Conservation (phyloP, 2,329 filamentous ascomycete species). For the Arthroderma sp. region DNA sequence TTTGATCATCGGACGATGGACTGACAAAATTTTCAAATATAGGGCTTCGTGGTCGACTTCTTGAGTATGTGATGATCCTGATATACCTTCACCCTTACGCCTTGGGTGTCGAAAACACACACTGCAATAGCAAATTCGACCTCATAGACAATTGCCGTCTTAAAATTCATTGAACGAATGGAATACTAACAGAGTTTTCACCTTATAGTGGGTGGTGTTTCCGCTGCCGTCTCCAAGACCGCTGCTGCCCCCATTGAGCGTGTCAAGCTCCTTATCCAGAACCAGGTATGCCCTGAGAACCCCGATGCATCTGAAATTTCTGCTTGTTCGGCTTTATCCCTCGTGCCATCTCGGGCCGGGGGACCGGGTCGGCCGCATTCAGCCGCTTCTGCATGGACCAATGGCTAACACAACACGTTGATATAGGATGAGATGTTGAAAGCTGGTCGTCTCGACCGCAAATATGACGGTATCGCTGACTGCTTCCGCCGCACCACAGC, state of each 20-base stretch:
- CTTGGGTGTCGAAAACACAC: slow-evolving; percentile 4
- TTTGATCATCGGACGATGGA: too few species aligned
- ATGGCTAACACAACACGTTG: too few species aligned
- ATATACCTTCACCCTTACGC: not conserved
- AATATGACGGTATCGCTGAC: slow-evolving; percentile 85
- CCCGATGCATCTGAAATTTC: too few species aligned
- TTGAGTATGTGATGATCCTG: slow-evolving; percentile 61
- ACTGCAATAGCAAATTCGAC: slow-evolving; percentile 6
- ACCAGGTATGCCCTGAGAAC: slow-evolving; percentile 57
- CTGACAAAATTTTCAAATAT: slow-evolving; percentile 2
- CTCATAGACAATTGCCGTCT: slow-evolving; percentile 2
- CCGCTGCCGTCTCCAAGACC: slow-evolving; percentile 99
- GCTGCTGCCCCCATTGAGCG: slow-evolving; percentile 99
- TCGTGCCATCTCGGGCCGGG: too few species aligned
- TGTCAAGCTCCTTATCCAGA: slow-evolving; percentile 99
- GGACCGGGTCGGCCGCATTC: too few species aligned
- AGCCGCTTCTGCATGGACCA: too few species aligned
- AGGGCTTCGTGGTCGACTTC: slow-evolving; percentile 97
- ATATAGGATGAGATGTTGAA: slow-evolving; percentile 98
- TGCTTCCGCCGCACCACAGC: slow-evolving; percentile 89
- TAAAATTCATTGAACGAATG: not conserved
- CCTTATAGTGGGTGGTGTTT: slow-evolving; percentile 91
- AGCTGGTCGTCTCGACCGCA: slow-evolving; percentile 92
- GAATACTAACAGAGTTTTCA: slow-evolving; percentile 3
- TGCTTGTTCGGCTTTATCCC: too few species aligned